A percentile compares a stretch with the other conserved stretches of the same genome.
phyloP scores from a whole-genome alignment of 1,284 basidiomycete species.

The Exsudoporus floridanus region DNA sequence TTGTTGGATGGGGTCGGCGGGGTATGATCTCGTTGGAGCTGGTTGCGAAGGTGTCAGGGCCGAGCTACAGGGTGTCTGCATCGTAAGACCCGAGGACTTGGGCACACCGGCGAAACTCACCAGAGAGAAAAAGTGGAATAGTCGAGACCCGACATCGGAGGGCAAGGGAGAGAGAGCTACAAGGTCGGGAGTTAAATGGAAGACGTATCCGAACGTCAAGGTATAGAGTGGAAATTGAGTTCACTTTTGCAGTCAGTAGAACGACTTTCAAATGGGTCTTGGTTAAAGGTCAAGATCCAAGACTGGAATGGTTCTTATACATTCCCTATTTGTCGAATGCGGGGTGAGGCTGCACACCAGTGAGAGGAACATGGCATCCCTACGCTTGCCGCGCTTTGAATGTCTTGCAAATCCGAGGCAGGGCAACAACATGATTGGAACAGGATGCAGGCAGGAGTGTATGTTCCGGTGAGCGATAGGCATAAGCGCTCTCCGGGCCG shows the following conservation, averaged over 20 bases:
- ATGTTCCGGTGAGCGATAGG: conserved; percentile 33
- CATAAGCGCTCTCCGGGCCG: conserved; percentile 27
- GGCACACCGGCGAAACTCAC: conserved; percentile 6
- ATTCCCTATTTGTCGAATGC: conserved; percentile 26
- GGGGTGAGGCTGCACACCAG: conserved; percentile 23
- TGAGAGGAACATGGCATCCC: conserved; percentile 32
- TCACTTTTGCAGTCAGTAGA: conserved; percentile 22
- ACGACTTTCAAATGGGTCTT: conserved; percentile 27
- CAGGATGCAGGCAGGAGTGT: conserved; percentile 32
- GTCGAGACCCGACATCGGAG: conserved; percentile 27
- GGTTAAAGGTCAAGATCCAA: conserved; percentile 25
- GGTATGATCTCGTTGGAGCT: conserved; percentile 28
- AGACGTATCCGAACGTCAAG: conserved; percentile 7
- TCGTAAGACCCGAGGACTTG: conserved; percentile 1
- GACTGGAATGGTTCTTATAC: conserved; percentile 33
- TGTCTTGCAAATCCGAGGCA: conserved; percentile 37
- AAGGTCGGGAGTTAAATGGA: conserved; percentile 10
- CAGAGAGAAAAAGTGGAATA: conserved; percentile 32
- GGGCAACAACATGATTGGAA: conserved; percentile 34
- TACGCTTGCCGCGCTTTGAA: conserved; percentile 31
- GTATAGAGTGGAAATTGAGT: conserved; percentile 20
- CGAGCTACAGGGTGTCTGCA: conserved; percentile 13
- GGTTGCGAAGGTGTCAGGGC: conserved; percentile 32
- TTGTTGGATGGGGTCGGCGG: conserved; percentile 28
- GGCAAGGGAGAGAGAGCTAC: background rate